Percentiles rank a stretch among this genome's conserved stretches.
phyloP scores from a whole-genome alignment of 495 filamentous ascomycete species.

The Podospora pseudoanserina region DNA sequence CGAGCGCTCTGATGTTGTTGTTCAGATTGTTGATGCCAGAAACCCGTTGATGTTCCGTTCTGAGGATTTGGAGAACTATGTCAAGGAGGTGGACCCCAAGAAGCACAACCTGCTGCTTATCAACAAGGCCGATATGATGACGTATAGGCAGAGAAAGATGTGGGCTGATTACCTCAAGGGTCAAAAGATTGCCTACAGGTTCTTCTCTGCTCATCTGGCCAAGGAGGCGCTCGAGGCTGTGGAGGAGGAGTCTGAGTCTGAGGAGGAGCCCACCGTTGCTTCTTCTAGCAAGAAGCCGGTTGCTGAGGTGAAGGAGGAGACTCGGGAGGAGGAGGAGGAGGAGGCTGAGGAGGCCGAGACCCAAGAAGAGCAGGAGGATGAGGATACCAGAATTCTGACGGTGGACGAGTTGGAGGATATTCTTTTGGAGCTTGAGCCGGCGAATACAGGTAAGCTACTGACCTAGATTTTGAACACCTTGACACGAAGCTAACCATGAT shows the following conservation, averaged over 20 bases:
- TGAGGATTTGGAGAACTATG: conserved; percentile 89
- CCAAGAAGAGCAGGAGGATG: conserved; percentile 44
- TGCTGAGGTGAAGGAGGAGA: conserved; percentile 30
- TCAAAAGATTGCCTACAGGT: conserved; percentile 79
- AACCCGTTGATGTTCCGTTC: conserved; percentile 92
- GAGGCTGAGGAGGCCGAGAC: background rate
- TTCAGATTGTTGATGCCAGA: conserved; percentile 97
- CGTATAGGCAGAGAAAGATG: conserved; percentile 69
- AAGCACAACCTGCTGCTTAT: conserved; percentile 93
- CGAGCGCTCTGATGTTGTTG: conserved; percentile 90
- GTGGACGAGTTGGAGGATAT: conserved; percentile 88
- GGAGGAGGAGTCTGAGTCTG: conserved; percentile 47
- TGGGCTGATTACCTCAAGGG: conserved; percentile 90
- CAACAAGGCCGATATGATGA: conserved; percentile 99
- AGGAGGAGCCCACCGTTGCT: conserved; percentile 28
- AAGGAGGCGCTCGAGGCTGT: conserved; percentile 78
- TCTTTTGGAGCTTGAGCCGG: conserved; percentile 72
- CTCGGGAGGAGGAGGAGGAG: conserved; percentile 16
- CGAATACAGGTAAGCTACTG: conserved; percentile 44
- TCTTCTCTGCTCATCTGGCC: conserved; percentile 91
- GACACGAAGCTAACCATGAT: conserved; percentile 15
- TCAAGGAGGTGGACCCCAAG: conserved; percentile 80
- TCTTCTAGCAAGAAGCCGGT: conserved; percentile 24
- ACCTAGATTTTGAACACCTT: conserved; percentile 8
- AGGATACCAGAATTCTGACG: conserved; percentile 77